Evolutionary conservation across 176 grass and related monocot species (phyloP), one percentile per base, ranked within the genome.

Genomic region (Themeda triandra): DNA sequence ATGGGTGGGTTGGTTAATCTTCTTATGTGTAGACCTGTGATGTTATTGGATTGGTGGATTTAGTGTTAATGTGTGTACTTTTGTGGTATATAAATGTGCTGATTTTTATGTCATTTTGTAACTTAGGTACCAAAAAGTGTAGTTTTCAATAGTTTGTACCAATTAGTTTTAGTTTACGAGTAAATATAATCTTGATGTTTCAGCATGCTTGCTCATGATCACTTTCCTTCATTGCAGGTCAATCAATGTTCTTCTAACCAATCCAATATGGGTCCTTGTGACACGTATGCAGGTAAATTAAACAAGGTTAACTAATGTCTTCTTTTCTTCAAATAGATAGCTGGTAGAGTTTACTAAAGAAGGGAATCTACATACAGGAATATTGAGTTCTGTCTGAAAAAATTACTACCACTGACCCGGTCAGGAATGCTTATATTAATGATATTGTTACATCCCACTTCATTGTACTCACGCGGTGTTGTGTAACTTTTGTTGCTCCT

Each of bases 261-360:
- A 78, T 90, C 96, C 96, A 71, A 92, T 98, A 90, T 98, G 96
- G 96, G 89, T 98, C 66, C 89, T 98, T 75, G 96, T 98, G 66
- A 98, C 96, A 63, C 93, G 93, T 67, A 98, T 98, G 96, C 96
- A 98, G 96, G 96, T 95, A 90, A 33, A 15, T 31, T 93, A 86
- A 33, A 10, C 37, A 67, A 44, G 70, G 48, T 54, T 85, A 71
- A 67, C 58, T 33, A 9, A 66, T 69, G 18, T 24, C 46, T 82
- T 25, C 5, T 23, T 60, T 75, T 35, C 69, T 44, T 39, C 6
- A 48, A 33, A 44, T 46, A 60, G 40, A 75, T 44, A 69, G 40
- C 68, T 1, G 4, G 19, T 19, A 33, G 51, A 73, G 65, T 42
- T 88, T n/a, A 49, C 56, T 35, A n/a, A 69, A 40, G 9, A 82